Base-by-base conservation (phyloP, 345 rosid species). In the Lepidium sativum region DNA sequence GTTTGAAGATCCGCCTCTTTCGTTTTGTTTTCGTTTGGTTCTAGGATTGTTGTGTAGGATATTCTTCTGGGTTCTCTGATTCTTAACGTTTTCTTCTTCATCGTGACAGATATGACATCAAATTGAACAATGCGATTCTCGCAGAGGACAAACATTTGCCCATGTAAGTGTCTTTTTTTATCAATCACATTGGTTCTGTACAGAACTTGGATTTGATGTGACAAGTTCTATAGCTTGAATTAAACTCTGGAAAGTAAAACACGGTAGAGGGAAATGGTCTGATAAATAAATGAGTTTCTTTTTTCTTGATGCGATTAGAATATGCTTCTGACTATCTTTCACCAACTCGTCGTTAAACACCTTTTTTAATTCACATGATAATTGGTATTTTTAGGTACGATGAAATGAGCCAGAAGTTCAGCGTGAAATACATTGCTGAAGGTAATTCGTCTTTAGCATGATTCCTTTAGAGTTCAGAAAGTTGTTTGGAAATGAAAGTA, bases 361-460 rank as follows among this genome's bases (percentile, higher is more conserved):
- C 20, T 44, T 18, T 68, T 34, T 49, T 16, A 11, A 48, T 50
- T 60, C 20, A 29, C 9, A 10, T 17, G 57, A 17, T 32, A 23
- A 16, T 25, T 5, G 6, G 20, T 8, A 12, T 65, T 8, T 33
- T 60, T 63, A 74, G 78, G 74, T 68, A 74, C 13, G 78, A 74
- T 49, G 78, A 74, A 42, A 74, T 74, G 78, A 62, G 70, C 34
- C 2, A 58, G 27, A 74, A 57, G 70, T 51, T 61, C 70, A 55
- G 4, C 50, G 78, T 63, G 0, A 74, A 75, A 52, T 75, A 68
- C 78, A 75, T 75, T 69, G 78, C 78, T 48, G 78, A 74, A 69
- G 78, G 78, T 74, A 47, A 25, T 51, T 60, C 13, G 13, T 68
- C 21, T 55, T 54, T 44, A 43, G 39, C 1, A 2, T 0, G 25